Percentiles rank a stretch among this genome's conserved stretches.
phyloP scores from a whole-genome alignment of 2,329 filamentous ascomycete genomes.

The Aspergillus fructus region DNA sequence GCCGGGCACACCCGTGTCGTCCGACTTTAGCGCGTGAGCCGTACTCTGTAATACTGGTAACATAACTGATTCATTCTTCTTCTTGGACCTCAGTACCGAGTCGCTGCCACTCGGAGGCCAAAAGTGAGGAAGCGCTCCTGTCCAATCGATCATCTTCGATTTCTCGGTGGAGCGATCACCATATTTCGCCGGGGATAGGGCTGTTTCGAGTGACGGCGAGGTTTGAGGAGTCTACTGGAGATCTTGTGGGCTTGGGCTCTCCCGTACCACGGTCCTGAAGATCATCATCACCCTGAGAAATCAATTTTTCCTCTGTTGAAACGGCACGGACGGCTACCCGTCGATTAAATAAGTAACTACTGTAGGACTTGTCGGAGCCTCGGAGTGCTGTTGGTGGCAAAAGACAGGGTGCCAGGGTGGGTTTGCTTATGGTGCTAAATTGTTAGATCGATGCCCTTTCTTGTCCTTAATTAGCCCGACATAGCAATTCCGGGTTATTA shows the following conservation, averaged over 20 bases:
- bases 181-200: background rate
- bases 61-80: background rate
- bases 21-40: slow-evolving; percentile 3
- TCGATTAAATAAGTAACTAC: background rate
- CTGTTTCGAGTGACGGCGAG: background rate
- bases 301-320: background rate
- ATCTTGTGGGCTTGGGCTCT: background rate
- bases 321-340: background rate
- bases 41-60: background rate
- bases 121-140: background rate
- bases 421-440: background rate
- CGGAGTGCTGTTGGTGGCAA: background rate
- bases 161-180: background rate
- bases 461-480: background rate
- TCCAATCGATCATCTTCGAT: background rate
- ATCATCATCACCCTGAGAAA: background rate
- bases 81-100: too few species aligned
- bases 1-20: background rate
- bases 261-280: background rate
- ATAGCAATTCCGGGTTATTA: background rate
- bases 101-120: too few species aligned
- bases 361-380: background rate
- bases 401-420: slow-evolving; percentile 1
- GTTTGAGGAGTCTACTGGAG: background rate
- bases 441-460: background rate